These are phyloP conservation scores for Lichtheimia corymbifera DNA, from an alignment of 371 early-diverging fungal genomes.

Conservation along the genomic window DNA sequence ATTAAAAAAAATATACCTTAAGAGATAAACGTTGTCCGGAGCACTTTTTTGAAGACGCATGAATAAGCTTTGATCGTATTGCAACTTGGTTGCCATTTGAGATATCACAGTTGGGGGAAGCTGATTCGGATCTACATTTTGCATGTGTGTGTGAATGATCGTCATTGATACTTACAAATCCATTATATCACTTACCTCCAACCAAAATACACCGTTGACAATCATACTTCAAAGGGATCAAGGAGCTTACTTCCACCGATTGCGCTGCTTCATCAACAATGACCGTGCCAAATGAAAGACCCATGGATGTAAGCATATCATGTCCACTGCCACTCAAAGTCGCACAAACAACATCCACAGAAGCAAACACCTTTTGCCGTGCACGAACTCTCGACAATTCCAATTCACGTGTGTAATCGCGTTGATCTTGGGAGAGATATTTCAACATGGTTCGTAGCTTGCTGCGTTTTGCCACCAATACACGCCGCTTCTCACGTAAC, in stretches of 20 bases:
- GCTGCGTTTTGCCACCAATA: slow-evolving; percentile 29
- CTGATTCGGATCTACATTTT: slow-evolving; percentile 86
- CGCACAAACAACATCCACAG: slow-evolving; percentile 77
- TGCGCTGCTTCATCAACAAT: slow-evolving; percentile 99
- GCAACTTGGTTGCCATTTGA: slow-evolving; percentile 63
- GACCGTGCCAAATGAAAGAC: slow-evolving; percentile 74
- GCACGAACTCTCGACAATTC: slow-evolving; percentile 58
- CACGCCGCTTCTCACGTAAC: slow-evolving; percentile 32
- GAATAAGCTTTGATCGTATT: slow-evolving; percentile 92
- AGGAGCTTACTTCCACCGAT: slow-evolving; percentile 84
- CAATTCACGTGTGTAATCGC: slow-evolving; percentile 42
- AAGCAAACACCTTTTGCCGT: slow-evolving; percentile 68
- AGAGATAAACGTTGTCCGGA: slow-evolving; percentile 68
- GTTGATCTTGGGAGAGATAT: slow-evolving; percentile 40
- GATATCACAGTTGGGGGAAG: slow-evolving; percentile 94
- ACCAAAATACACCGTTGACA: slow-evolving; percentile 87
- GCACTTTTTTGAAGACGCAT: slow-evolving; percentile 72
- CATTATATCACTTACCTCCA: slow-evolving; percentile 63
- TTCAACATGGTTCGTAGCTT: slow-evolving; percentile 44
- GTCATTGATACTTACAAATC: neutral
- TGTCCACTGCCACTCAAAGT: slow-evolving; percentile 91
- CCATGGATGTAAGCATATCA: slow-evolving; percentile 68
- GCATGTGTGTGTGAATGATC: neutral
- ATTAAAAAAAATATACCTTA: slow-evolving; percentile 49
- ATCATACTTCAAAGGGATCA: slow-evolving; percentile 91